A percentile compares a stretch with the other conserved stretches of the same genome.
These are phyloP conservation scores for Conticribra weissflogii DNA, from an alignment of 108 stramenopile species.

Conservation along the genomic window DNA sequence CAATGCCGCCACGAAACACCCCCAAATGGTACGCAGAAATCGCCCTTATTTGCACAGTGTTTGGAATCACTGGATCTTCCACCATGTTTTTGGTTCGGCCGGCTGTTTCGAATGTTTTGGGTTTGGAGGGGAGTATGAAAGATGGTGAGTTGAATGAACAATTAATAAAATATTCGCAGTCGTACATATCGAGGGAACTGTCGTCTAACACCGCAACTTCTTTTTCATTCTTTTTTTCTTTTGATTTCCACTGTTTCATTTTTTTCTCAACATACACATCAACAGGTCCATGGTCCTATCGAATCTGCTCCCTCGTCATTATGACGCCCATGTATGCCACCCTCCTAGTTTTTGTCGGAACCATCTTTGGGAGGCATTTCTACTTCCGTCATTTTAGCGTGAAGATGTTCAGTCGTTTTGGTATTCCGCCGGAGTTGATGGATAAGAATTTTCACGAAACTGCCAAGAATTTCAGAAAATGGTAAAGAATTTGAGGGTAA, in stretches of 20 bases:
- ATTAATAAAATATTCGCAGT: too few relatives aligned
- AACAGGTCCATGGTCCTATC: conserved; percentile 77
- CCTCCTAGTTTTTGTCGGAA: conserved; percentile 75
- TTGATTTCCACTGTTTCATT: background rate
- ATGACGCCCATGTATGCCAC: conserved; percentile 88
- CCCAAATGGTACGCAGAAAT: conserved; percentile 82
- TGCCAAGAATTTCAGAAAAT: conserved; percentile 82
- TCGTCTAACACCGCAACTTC: too few relatives aligned
- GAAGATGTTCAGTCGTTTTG: conserved; percentile 88
- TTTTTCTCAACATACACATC: background rate
- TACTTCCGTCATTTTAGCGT: conserved; percentile 90
- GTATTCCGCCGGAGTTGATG: conserved; percentile 84
- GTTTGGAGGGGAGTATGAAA: conserved; percentile 71
- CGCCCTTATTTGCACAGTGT: conserved; percentile 79
- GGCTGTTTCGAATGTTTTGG: conserved; percentile 71
- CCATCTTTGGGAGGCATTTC: conserved; percentile 81
- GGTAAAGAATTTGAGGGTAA: conserved; percentile 38
- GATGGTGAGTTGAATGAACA: conserved; percentile 48
- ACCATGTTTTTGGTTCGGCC: conserved; percentile 90
- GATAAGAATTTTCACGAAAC: conserved; percentile 67
- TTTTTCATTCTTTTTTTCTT: background rate
- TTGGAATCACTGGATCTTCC: conserved; percentile 84
- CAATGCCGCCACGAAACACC: conserved; percentile 75
- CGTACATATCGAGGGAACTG: too few relatives aligned
- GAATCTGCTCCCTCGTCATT: conserved; percentile 81